These are phyloP conservation scores for Huntiella omanensis DNA, from an alignment of 2,329 filamentous ascomycete genomes.

Conservation along the genomic window DNA sequence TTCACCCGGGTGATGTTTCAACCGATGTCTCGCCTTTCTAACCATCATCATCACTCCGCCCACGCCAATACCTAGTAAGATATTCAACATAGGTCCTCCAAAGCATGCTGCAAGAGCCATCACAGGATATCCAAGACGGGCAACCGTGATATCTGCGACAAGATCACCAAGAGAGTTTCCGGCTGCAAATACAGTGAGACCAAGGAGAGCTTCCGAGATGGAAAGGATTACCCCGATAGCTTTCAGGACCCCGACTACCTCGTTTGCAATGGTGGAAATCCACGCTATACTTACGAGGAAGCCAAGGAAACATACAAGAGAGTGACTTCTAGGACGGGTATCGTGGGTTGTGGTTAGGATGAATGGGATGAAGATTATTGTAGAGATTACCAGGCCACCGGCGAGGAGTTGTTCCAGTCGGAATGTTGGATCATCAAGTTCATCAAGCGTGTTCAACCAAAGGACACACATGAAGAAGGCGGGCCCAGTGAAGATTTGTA, in stretches of 20 bases:
- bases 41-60: conserved; percentile 79
- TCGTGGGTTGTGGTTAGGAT: conserved; percentile 49
- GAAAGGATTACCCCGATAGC: conserved; percentile 77
- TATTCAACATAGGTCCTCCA: conserved; percentile 96
- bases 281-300: conserved; percentile 85
- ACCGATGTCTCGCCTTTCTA: conserved; percentile 44
- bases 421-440: conserved; percentile 31
- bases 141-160: conserved; percentile 87
- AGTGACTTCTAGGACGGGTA: conserved; percentile 53
- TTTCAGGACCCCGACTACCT: conserved; percentile 90
- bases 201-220: conserved; percentile 88
- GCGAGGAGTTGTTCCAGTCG: conserved; percentile 38
- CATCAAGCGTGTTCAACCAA: conserved; percentile 48
- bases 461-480: conserved; percentile 62
- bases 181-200: conserved; percentile 87
- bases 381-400: conserved; percentile 48
- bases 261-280: conserved; percentile 89
- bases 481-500: conserved; percentile 76
- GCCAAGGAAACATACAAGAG: conserved; percentile 67
- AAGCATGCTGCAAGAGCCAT: conserved; percentile 94
- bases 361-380: conserved; percentile 46
- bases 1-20: conserved; percentile 42
- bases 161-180: conserved; percentile 90
- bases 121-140: conserved; percentile 80
- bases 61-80: conserved; percentile 82